Percentiles rank a stretch among this genome's conserved stretches.
Evolutionary conservation across 2,329 filamentous ascomycete genomes (phyloP).

Genomic region (Cladosporium cucumerinum): DNA sequence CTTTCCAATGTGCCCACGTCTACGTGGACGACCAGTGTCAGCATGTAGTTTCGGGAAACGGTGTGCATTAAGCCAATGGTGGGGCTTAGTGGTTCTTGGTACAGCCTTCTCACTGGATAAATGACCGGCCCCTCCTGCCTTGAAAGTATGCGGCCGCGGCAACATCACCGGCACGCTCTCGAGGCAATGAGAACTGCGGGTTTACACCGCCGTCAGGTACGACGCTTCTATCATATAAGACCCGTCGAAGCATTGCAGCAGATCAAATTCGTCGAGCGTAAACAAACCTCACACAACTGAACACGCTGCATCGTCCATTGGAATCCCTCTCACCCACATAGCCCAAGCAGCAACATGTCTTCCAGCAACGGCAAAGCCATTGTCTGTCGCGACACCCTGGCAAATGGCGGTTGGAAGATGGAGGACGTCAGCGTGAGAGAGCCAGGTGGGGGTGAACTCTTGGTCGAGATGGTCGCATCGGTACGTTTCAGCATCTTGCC

Average conservation of each 20-base stretch:
- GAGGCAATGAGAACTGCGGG: neutral
- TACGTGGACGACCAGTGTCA: neutral
- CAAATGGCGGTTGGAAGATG: conserved; percentile 40
- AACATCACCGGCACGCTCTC: neutral
- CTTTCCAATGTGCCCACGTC: neutral
- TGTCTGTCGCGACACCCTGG: conserved; percentile 37
- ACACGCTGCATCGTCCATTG: neutral
- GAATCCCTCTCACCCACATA: neutral
- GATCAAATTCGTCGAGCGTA: neutral
- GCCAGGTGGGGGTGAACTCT: conserved; percentile 46
- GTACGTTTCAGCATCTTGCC: neutral
- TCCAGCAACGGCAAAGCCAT: conserved; percentile 34
- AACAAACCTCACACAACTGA: neutral
- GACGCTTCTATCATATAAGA: neutral
- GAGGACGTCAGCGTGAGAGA: conserved; percentile 37
- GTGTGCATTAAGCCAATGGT: neutral
- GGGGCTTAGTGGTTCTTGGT: neutral
- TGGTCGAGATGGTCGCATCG: conserved; percentile 52
- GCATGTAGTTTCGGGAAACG: neutral
- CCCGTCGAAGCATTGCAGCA: neutral
- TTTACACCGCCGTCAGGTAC: neutral
- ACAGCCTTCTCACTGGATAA: neutral
- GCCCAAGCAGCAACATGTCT: neutral
- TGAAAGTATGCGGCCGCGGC: neutral
- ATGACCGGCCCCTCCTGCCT: neutral